Evolutionary conservation across 768 basidiomycete genomes (phyloP).

Genomic region (Cystobasidiopsis lactophilus): DNA sequence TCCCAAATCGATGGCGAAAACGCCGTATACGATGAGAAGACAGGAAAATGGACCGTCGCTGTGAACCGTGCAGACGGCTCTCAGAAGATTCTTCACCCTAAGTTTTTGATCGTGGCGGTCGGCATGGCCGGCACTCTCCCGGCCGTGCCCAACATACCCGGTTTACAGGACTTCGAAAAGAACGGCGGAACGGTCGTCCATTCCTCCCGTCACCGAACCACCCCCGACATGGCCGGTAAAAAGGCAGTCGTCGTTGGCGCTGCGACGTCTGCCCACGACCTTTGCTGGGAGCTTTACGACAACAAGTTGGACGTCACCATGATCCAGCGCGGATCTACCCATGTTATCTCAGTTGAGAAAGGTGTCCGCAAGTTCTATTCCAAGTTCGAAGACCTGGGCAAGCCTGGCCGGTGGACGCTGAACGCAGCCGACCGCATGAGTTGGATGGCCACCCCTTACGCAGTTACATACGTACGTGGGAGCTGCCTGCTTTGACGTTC

Average conservation of each 20-base stretch:
- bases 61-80: background rate
- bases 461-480: background rate
- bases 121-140: background rate
- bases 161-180: background rate
- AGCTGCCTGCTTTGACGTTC: background rate
- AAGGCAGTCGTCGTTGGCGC: constrained; percentile 6
- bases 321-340: background rate
- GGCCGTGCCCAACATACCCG: background rate
- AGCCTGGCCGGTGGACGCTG: no score
- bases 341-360: background rate
- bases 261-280: background rate
- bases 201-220: background rate
- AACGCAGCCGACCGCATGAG: background rate
- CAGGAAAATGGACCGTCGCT: background rate
- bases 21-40: background rate
- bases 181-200: background rate
- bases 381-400: background rate
- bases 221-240: constrained; percentile 1
- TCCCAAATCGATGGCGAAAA: background rate
- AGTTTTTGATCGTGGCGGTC: background rate
- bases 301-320: background rate
- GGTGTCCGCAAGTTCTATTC: background rate
- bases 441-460: background rate
- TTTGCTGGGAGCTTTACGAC: background rate
- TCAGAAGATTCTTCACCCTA: background rate